Base-by-base conservation (phyloP, 129 eudicot genomes). In the Cynara cardunculus region DNA sequence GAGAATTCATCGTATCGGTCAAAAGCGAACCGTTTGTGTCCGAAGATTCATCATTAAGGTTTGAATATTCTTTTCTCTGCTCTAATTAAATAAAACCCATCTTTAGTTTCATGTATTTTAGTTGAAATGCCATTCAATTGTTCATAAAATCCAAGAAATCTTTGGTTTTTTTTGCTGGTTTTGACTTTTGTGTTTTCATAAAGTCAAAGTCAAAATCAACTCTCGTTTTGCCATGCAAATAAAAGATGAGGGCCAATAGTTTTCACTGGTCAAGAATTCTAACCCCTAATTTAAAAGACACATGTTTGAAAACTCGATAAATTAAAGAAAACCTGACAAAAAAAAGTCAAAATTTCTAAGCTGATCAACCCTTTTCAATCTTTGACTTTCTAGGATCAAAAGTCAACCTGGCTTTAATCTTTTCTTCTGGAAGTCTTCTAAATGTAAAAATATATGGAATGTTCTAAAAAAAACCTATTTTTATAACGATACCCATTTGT, bases 1-100 rank as follows among this genome's bases (percentile, higher is more conserved):
- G 98, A 80, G 98, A 75, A 91, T 91, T 70, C 98, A 93, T 46
- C 94, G 98, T 44, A 93, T 93, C 59, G 98, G 98, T 76, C 98
- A 93, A 78, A 91, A 93, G 67, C 81, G 89, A 69, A 93, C 98
- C 0, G 98, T 93, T 75, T 82, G 88, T 74, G 98, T 93, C 34
- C 89, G 98, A 83, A 89, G 98, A 80, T 93, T 93, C 83, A 93
- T 91, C 67, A 97, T 91, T 69, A 88, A 91, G 97, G 97, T 90
- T 32, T 26, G 75, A 18, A 25, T 49, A 65, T 21, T 21, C 24
- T 8, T 24, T 14, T 28, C 41, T 26, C 22, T 27, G 2, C 11
- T 26, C 16, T 22, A 39, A 10, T 37, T 9, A 3, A 64, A 75
- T n/a, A 53, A 19, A 76, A 13, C 35, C 62, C 32, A 32, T 64